These are phyloP conservation scores for Colletotrichum tanaceti DNA, from an alignment of 2,329 filamentous ascomycete species.

Conservation along the genomic window DNA sequence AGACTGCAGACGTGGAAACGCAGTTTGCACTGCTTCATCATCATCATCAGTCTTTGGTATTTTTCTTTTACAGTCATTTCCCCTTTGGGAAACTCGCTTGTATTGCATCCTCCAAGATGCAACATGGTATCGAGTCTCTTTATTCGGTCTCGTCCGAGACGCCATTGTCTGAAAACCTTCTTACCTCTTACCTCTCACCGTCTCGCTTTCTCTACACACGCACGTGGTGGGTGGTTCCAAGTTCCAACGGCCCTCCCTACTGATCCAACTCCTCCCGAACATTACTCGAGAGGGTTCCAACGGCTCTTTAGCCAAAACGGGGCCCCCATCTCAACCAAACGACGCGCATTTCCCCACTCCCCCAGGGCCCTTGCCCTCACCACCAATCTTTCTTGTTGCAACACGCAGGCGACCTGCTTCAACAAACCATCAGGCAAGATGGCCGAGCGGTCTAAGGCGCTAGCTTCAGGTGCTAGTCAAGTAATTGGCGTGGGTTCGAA, in stretches of 20 bases:
- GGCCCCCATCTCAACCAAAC: neutral
- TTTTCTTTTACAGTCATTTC: neutral
- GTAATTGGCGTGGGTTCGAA: conserved; percentile 12
- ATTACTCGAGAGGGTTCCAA: neutral
- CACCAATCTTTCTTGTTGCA: no score
- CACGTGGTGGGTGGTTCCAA: no score
- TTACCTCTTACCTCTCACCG: no score
- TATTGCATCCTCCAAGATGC: no score
- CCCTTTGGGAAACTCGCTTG: no score
- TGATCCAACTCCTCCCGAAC: neutral
- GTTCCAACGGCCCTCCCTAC: no score
- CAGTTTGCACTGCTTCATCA: neutral
- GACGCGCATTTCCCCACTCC: conserved; percentile 10
- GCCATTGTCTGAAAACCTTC: no score
- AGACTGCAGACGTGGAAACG: neutral
- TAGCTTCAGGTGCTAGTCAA: conserved; percentile 32
- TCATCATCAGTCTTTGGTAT: neutral
- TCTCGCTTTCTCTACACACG: no score
- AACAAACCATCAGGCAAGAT: conserved; percentile 8
- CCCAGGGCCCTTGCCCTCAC: neutral
- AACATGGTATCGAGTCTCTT: no score
- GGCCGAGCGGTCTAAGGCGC: conserved; percentile 31
- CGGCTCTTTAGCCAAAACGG: neutral
- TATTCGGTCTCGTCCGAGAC: neutral
- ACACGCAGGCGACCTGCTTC: rapidly evolving